Evolutionary conservation across 2,329 filamentous ascomycete genomes (phyloP).

Genomic region (Botrytis aclada): DNA sequence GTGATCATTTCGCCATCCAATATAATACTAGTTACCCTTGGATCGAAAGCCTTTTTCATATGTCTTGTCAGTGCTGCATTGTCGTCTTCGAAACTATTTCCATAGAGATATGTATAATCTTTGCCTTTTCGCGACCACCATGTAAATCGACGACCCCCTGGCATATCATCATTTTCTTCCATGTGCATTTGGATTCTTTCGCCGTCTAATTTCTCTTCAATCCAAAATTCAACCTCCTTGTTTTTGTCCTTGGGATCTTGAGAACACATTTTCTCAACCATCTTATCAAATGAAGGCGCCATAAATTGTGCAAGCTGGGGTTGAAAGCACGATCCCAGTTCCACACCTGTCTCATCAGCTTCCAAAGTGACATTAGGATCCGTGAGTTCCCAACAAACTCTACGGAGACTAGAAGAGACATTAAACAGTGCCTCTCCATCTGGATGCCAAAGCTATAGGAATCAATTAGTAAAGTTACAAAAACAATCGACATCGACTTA

Average conservation of each 20-base stretch:
- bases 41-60: slow-evolving; percentile 71
- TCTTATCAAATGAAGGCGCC: slow-evolving; percentile 74
- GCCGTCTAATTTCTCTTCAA: slow-evolving; percentile 96
- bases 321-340: slow-evolving; percentile 92
- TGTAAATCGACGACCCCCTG: slow-evolving; percentile 70
- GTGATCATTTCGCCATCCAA: slow-evolving; percentile 98
- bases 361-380: slow-evolving; percentile 71
- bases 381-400: slow-evolving; percentile 91
- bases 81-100: slow-evolving; percentile 69
- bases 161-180: slow-evolving; percentile 62
- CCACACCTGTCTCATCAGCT: slow-evolving; percentile 69
- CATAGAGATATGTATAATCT: slow-evolving; percentile 94
- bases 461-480: background rate
- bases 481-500: slow-evolving; percentile 18
- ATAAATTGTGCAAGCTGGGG: slow-evolving; percentile 94
- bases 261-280: slow-evolving; percentile 63
- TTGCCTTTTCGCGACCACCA: slow-evolving; percentile 98
- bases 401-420: slow-evolving; percentile 82
- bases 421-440: slow-evolving; percentile 78
- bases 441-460: slow-evolving; percentile 71
- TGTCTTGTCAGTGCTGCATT: slow-evolving; percentile 77
- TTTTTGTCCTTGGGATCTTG: slow-evolving; percentile 49
- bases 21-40: slow-evolving; percentile 79
- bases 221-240: slow-evolving; percentile 81
- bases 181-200: slow-evolving; percentile 98